Evolutionary conservation across 208 protist genomes (phyloP).

Genomic region (Borovskyia barvae): DNA sequence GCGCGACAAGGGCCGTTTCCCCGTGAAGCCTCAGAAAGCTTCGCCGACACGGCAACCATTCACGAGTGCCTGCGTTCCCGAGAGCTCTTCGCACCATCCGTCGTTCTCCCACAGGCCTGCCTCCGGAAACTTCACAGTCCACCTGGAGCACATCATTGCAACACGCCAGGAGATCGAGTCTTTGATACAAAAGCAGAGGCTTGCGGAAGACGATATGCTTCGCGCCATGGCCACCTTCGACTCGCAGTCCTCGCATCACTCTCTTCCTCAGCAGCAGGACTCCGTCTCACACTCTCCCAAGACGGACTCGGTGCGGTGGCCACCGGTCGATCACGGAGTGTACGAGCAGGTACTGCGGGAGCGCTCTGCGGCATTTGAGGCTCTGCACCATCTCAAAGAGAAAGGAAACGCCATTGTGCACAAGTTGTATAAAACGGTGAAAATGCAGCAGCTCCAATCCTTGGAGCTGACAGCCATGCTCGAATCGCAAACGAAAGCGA

Average conservation of each 20-base stretch:
- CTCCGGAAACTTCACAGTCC: conserved; percentile 17
- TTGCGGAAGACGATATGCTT: conserved; percentile 22
- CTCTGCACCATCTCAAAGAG: conserved; percentile 42
- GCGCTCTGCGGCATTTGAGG: conserved; percentile 37
- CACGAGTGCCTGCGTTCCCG: too few species aligned
- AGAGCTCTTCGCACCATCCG: too few species aligned
- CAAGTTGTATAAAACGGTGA: conserved; percentile 38
- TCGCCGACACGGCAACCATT: too few species aligned
- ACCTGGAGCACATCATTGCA: conserved; percentile 24
- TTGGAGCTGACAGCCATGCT: conserved; percentile 30
- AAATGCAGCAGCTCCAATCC: conserved; percentile 30
- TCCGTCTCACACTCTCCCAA: too few species aligned
- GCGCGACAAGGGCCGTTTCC: too few species aligned
- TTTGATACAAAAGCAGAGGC: conserved; percentile 21
- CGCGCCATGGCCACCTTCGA: conserved; percentile 7
- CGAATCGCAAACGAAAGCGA: conserved; percentile 33
- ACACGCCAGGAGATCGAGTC: conserved; percentile 28
- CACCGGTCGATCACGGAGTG: not conserved
- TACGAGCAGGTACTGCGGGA: conserved; percentile 35
- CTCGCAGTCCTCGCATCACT: conserved; percentile 10
- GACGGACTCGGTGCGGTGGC: not conserved
- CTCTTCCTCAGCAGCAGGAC: not conserved
- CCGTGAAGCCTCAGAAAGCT: too few species aligned
- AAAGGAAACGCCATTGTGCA: conserved; percentile 54
- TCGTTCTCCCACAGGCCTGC: conserved; percentile 12